Conservation (phyloP, 2,329 filamentous ascomycete genomes). For the Ophiostoma piceae region DNA sequence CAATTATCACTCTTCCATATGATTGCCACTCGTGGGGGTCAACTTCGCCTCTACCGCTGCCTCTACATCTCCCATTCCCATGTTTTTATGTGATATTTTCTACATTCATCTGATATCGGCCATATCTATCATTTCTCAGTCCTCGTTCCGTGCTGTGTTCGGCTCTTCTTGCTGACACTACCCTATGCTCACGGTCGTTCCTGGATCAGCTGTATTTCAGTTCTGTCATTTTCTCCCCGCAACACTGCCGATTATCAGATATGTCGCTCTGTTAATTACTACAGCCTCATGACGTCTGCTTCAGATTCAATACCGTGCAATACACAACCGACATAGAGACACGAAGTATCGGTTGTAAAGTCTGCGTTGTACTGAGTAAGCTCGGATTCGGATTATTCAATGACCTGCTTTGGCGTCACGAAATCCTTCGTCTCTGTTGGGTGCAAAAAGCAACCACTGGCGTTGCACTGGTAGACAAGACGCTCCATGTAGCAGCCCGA, state of each 20-base stretch:
- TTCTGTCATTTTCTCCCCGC: conserved; percentile 9
- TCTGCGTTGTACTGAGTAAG: no score
- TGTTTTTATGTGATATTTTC: background rate
- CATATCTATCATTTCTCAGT: conserved; percentile 12
- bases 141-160: background rate
- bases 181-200: conserved; percentile 1
- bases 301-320: no score
- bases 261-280: background rate
- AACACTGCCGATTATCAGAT: background rate
- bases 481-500: background rate
- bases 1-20: no score
- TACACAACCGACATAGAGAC: no score
- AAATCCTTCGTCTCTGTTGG: background rate
- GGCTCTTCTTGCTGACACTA: conserved; percentile 12
- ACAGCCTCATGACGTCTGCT: background rate
- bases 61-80: background rate
- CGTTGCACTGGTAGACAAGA: background rate
- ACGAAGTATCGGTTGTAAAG: no score
- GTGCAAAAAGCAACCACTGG: background rate
- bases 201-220: background rate
- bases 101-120: background rate
- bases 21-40: background rate
- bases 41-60: background rate
- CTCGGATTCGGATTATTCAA: no score
- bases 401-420: no score